Evolutionary conservation across 2,329 filamentous ascomycete genomes (phyloP), one percentile per base, ranked within the genome.

Genomic region (Chaetomium globosum): DNA sequence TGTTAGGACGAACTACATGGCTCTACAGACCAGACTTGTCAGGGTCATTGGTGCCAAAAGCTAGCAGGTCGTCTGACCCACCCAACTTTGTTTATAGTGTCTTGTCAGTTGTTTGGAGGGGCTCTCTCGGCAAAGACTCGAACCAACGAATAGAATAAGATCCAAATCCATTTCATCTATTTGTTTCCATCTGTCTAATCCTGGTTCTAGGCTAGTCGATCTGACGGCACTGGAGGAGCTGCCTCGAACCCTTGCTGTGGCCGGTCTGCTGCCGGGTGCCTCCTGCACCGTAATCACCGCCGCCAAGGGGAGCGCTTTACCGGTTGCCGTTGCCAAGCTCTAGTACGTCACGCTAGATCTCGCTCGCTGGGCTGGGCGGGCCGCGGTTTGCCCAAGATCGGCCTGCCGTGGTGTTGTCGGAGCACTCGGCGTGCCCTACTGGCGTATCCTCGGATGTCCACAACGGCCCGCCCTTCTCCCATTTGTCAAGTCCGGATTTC

Each of bases 131-230:
- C 46, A 12, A 23, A 48, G 7, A 23, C 23, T 12, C 8, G 46
- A 23, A 23, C 10, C n/a, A 48, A 48, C 10, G 7, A 12, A 48
- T 48, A 48, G 8, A 6, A 23, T 1, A 23, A 48, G 10, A n/a
- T 6, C 1, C 30, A 26, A 46, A 31, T 61, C 21, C 46, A 61
- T 61, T 56, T 57, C 31, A 48, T 67, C 63, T 64, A 59, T 33
- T 39, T 63, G 52, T 67, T 36, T 65, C 43, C 33, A 12, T 66
- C n/a, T 65, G 26, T 54, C 31, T 62, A 28, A 21, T 54, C 43
- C 63, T 68, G 67, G 65, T 55, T 59, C 67, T 68, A 64, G 64
- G 68, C 65, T 66, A 71, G 68, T 71, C 68, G 66, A 71, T 71
- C 65, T 68, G 63, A 61, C 67, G 63, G 65, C 69, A 65, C 59